These are phyloP conservation scores for Colletotrichum sp. DNA, from an alignment of 2,329 filamentous ascomycete genomes.

Conservation along the genomic window DNA sequence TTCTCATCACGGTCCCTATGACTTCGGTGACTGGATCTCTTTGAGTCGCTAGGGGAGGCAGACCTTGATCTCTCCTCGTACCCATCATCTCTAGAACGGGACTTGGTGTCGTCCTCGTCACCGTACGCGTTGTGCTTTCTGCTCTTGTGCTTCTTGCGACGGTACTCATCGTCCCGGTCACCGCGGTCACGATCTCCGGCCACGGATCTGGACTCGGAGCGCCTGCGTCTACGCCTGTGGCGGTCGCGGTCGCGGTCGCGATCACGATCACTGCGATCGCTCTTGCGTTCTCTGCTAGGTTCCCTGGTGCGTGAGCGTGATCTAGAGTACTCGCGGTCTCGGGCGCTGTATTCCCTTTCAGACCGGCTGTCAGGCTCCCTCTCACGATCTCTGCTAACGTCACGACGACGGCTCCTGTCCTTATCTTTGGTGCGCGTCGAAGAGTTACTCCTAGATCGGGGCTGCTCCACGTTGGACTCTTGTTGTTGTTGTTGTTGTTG, in stretches of 20 bases:
- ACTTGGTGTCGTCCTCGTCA: slow-evolving; percentile 50
- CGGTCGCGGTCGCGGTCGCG: background rate
- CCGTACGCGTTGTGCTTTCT: slow-evolving; percentile 43
- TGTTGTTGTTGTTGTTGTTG: slow-evolving; percentile 20
- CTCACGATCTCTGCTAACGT: slow-evolving; percentile 38
- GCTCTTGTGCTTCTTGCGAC: slow-evolving; percentile 56
- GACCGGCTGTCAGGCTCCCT: slow-evolving; percentile 29
- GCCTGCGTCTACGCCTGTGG: slow-evolving; percentile 56
- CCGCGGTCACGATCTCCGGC: slow-evolving; percentile 42
- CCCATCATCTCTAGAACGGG: slow-evolving; percentile 38
- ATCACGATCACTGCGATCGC: slow-evolving; percentile 41
- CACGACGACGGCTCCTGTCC: slow-evolving; percentile 35
- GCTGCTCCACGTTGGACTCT: slow-evolving; percentile 36
- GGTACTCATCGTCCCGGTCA: slow-evolving; percentile 51
- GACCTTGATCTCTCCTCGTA: slow-evolving; percentile 67
- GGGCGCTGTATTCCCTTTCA: slow-evolving; percentile 23
- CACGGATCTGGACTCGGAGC: slow-evolving; percentile 52
- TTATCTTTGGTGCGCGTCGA: slow-evolving; percentile 40
- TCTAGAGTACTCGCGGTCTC: slow-evolving; percentile 31
- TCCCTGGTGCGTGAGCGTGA: slow-evolving; percentile 39
- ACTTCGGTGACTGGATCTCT: slow-evolving; percentile 63
- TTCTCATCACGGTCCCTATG: slow-evolving; percentile 61
- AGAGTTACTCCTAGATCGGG: slow-evolving; percentile 55
- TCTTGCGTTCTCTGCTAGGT: slow-evolving; percentile 50
- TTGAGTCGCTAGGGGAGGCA: slow-evolving; percentile 65